A percentile compares a stretch with the other conserved stretches of the same genome.
Evolutionary conservation across 2,329 filamentous ascomycete genomes (phyloP).

Genomic region (Colletotrichum sp.): DNA sequence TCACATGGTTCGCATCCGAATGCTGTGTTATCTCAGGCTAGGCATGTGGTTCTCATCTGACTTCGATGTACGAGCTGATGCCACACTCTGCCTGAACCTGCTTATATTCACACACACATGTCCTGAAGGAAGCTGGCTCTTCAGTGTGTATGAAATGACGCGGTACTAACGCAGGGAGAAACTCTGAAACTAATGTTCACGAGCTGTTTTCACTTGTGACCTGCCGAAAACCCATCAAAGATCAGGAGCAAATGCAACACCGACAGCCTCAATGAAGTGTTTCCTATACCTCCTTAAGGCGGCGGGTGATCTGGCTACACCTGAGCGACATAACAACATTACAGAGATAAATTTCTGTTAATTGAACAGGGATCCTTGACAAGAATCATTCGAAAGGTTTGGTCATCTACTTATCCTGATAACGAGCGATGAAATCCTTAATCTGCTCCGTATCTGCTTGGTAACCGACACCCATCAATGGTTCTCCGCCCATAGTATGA

Average conservation of each 20-base stretch:
- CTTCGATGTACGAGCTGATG: not conserved
- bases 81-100: not conserved
- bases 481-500: not conserved
- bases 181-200: not conserved
- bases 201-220: not conserved
- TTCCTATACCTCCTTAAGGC: not conserved
- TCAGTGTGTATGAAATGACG: not conserved
- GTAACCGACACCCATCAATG: not conserved
- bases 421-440: not conserved
- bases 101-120: not conserved
- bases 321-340: not conserved
- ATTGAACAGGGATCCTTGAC: not conserved
- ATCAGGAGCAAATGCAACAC: not conserved
- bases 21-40: not conserved
- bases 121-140: not conserved
- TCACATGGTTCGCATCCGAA: not conserved
- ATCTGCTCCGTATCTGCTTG: not conserved
- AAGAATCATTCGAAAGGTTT: not conserved
- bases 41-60: not conserved
- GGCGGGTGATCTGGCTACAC: not conserved
- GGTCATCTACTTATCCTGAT: not conserved
- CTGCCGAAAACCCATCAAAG: accelerated
- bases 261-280: not conserved
- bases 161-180: not conserved
- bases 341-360: not conserved